phyloP scores from a whole-genome alignment of 1,284 basidiomycete genomes.

The Anthracocystis walkeri region DNA sequence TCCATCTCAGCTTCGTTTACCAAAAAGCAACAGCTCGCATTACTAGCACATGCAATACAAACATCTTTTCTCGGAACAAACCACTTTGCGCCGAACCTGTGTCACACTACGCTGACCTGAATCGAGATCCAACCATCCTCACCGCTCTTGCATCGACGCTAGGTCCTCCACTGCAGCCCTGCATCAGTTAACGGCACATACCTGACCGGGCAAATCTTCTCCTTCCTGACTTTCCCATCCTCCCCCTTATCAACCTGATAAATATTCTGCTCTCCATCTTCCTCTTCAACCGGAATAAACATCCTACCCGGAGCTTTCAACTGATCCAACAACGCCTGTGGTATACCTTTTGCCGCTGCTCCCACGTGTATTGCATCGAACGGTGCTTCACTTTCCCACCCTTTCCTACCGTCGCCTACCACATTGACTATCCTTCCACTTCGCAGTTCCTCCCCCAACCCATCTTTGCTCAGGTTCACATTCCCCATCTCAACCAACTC shows the following conservation, averaged over 20 bases:
- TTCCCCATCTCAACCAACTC: slow-evolving; percentile 74
- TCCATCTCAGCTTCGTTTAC: too few relatives aligned
- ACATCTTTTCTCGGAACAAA: neutral
- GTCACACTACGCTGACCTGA: too few relatives aligned
- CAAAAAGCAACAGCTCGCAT: neutral
- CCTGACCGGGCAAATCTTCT: slow-evolving; percentile 82
- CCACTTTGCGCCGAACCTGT: too few relatives aligned
- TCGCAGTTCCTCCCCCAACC: slow-evolving; percentile 74
- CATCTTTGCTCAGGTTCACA: slow-evolving; percentile 79
- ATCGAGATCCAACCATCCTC: too few relatives aligned
- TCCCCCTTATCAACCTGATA: slow-evolving; percentile 73
- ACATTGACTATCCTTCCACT: slow-evolving; percentile 75
- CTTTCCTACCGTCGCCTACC: slow-evolving; percentile 81
- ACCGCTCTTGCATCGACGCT: neutral
- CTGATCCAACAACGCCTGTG: slow-evolving; percentile 78
- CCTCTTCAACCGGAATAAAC: slow-evolving; percentile 85
- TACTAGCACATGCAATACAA: neutral
- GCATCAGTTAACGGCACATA: slow-evolving; percentile 65
- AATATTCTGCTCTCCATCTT: slow-evolving; percentile 46
- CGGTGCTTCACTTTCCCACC: slow-evolving; percentile 73
- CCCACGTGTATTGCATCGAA: slow-evolving; percentile 95
- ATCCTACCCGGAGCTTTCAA: slow-evolving; percentile 86
- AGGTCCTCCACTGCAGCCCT: slow-evolving; percentile 40
- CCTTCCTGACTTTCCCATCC: slow-evolving; percentile 78
- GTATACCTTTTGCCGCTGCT: slow-evolving; percentile 77